phyloP scores from a whole-genome alignment of 1,284 basidiomycete species.

The Lentinus polychrous region DNA sequence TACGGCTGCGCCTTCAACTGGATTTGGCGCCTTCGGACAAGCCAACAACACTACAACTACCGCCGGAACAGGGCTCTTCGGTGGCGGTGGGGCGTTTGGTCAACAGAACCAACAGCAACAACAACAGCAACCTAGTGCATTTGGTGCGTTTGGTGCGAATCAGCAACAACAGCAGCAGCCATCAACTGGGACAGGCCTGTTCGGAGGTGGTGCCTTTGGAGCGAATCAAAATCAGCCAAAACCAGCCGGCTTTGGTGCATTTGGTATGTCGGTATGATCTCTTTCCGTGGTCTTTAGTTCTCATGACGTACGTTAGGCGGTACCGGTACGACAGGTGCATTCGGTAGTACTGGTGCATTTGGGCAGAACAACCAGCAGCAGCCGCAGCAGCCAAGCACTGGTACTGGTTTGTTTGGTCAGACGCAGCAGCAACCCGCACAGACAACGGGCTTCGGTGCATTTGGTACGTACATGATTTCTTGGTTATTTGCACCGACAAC shows the following conservation, averaged over 20 bases:
- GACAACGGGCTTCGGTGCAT: conserved; percentile 23
- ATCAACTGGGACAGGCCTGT: conserved; percentile 7
- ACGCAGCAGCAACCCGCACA: conserved; percentile 18
- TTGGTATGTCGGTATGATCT: conserved; percentile 24
- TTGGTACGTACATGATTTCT: conserved; percentile 27
- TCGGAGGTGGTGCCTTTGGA: conserved; percentile 15
- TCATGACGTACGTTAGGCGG: conserved; percentile 4
- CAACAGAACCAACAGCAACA: conserved; percentile 22
- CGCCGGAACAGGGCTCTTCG: conserved; percentile 35
- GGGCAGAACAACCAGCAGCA: conserved; percentile 8
- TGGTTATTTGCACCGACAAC: conserved; percentile 1
- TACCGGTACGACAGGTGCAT: conserved; percentile 26
- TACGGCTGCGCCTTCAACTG: conserved; percentile 17
- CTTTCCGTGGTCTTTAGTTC: neutral
- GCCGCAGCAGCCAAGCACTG: conserved; percentile 22
- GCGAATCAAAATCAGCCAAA: conserved; percentile 27
- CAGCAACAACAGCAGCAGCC: conserved; percentile 18
- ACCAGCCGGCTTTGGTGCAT: conserved; percentile 30
- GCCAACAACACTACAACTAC: conserved; percentile 15
- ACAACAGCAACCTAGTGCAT: conserved; percentile 17
- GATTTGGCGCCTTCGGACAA: conserved; percentile 38
- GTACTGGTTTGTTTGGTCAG: conserved; percentile 36
- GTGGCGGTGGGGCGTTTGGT: conserved; percentile 26
- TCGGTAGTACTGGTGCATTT: conserved; percentile 30
- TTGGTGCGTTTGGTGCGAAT: conserved; percentile 31